Evolutionary conservation across 306 rosid species (phyloP).

Genomic region (Astragalus glycyphyllos): DNA sequence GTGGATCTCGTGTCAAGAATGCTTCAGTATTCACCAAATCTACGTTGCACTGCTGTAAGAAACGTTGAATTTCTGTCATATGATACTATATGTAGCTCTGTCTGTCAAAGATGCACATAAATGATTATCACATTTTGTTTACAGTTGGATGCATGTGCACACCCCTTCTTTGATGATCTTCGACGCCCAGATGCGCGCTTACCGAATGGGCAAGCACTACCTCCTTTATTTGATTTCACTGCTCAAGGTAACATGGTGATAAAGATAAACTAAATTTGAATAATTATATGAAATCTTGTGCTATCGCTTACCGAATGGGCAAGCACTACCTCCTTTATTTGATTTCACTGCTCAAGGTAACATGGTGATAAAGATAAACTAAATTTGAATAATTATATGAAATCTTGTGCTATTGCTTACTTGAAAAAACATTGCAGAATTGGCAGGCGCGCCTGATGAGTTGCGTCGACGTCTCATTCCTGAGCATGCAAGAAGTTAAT

Average conservation of each 20-base stretch:
- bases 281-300: neutral
- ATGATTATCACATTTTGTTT: conserved; percentile 26
- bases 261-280: neutral
- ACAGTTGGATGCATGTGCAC: conserved; percentile 96
- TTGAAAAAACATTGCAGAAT: conserved; percentile 56
- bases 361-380: neutral
- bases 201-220: conserved; percentile 78
- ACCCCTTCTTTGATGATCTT: conserved; percentile 89
- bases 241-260: conserved; percentile 70
- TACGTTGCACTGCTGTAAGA: conserved; percentile 93
- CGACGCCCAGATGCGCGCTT: conserved; percentile 70
- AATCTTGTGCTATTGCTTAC: conserved; percentile 35
- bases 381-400: neutral
- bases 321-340: conserved; percentile 75
- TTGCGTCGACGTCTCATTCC: conserved; percentile 90
- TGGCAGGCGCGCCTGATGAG: conserved; percentile 76
- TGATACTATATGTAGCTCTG: neutral
- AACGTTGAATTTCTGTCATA: conserved; percentile 17
- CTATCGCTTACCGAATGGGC: conserved; percentile 81
- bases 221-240: conserved; percentile 82
- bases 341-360: conserved; percentile 90
- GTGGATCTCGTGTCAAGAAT: conserved; percentile 93
- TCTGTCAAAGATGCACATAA: neutral
- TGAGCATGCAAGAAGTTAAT: conserved; percentile 66
- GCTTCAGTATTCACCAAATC: conserved; percentile 95